Conservation (phyloP, 2,329 filamentous ascomycete genomes). For the Sarocladium oryzae region DNA sequence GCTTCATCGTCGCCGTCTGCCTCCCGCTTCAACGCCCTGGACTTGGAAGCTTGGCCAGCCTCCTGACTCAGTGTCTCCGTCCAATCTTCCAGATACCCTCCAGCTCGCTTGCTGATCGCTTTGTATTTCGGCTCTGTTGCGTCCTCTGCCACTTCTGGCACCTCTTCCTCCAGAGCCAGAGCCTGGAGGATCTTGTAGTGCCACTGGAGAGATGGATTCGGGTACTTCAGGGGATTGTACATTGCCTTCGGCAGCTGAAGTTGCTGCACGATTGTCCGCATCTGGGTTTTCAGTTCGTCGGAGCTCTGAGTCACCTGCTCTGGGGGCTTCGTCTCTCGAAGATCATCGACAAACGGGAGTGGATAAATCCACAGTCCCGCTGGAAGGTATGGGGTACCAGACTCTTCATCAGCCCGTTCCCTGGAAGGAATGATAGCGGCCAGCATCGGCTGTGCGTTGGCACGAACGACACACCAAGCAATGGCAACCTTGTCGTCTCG, state of each 20-base stretch:
- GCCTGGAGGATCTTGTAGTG: conserved; percentile 93
- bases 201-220: conserved; percentile 91
- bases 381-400: conserved; percentile 64
- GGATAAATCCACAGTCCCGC: conserved; percentile 85
- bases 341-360: conserved; percentile 83
- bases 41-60: conserved; percentile 27
- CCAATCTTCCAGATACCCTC: conserved; percentile 73
- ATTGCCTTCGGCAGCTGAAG: conserved; percentile 78
- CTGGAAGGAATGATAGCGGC: conserved; percentile 75
- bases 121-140: conserved; percentile 77
- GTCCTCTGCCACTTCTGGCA: conserved; percentile 68
- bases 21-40: conserved; percentile 45
- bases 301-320: conserved; percentile 49
- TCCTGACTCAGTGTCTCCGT: conserved; percentile 60
- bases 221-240: conserved; percentile 82
- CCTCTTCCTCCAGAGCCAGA: conserved; percentile 83
- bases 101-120: conserved; percentile 85
- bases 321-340: conserved; percentile 66
- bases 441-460: conserved; percentile 72
- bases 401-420: conserved; percentile 56
- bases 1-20: conserved; percentile 35
- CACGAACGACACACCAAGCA: conserved; percentile 81
- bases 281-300: conserved; percentile 68
- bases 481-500: conserved; percentile 74
- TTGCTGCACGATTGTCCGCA: conserved; percentile 78